Evolutionary conservation across 257 asterid genomes (phyloP), one percentile per base, ranked within the genome.

Genomic region (Solanum boliviense): DNA sequence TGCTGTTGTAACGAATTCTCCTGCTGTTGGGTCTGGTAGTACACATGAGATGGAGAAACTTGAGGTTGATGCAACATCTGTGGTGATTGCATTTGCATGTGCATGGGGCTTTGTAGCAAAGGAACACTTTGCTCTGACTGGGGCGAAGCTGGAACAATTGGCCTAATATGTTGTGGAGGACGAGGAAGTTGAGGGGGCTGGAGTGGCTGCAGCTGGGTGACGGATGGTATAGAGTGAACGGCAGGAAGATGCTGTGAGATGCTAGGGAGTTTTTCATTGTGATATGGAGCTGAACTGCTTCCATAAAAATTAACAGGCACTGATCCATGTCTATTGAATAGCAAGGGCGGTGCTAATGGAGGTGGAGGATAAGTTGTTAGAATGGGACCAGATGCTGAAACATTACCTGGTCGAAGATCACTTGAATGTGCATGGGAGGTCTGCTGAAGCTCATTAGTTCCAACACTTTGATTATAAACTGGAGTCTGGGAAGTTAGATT

Each of bases 101-200:
- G 93, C 78, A 93, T 38, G 88, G 98, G 89, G 79, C 89, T 87
- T 82, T 91, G 97, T 87, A 89, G 83, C 91, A 94, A 84, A n/a
- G 96, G 79, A 72, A 89, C 88, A 10, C 92, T 93, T 88, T 93
- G 99, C 48, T 96, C 99, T 35, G 98, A 70, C 89, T 92, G 97
- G 20, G 94, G 94, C 75, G 98, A 93, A 87, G 92, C 92, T 83
- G 96, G 93, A 89, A 93, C 89, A 34, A 95, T 86, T 41, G 99
- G 96, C 89, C 98, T 93, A 41, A 94, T 93, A 90, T 92, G 98
- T 83, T 93, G 94, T 72, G 98, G 95, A 65, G 98, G 95, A 35
- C 93, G 98, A 91, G 96, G 97, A 85, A 93, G 92, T 88, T 94
- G 98, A n/a, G 98, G 98, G 35, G 98, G 96, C 94, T 97, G 99